A percentile compares a stretch with the other conserved stretches of the same genome.
These are phyloP conservation scores for Plasmodium adleri DNA, from an alignment of 169 alveolate species.

Conservation along the genomic window DNA sequence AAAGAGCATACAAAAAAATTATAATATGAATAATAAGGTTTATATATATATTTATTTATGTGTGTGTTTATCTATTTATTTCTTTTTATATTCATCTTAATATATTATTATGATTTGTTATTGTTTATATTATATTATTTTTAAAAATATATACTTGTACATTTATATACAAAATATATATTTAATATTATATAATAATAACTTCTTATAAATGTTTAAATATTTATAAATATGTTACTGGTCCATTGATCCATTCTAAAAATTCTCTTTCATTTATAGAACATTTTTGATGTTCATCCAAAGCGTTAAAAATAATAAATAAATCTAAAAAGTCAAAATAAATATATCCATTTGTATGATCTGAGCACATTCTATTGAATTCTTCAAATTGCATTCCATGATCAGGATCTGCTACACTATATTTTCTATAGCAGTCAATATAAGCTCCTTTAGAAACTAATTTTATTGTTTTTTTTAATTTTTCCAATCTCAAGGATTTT, in stretches of 20 bases:
- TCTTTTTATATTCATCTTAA: not conserved
- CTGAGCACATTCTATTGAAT: constrained; percentile 92
- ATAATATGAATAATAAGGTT: constrained; percentile 12
- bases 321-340: constrained; percentile 92
- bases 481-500: constrained; percentile 90
- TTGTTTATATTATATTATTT: too few species aligned
- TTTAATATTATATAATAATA: not conserved
- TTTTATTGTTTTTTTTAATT: constrained; percentile 87
- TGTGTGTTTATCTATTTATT: not conserved
- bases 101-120: not conserved
- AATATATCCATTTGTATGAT: constrained; percentile 89
- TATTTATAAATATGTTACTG: constrained; percentile 58
- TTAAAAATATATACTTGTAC: not conserved
- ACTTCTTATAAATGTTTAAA: not conserved
- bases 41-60: constrained; percentile 11
- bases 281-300: constrained; percentile 92
- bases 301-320: constrained; percentile 90
- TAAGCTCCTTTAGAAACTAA: constrained; percentile 89
- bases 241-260: constrained; percentile 92
- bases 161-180: not conserved
- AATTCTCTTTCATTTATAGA: constrained; percentile 93
- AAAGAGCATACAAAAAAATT: constrained; percentile 73
- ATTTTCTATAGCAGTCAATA: constrained; percentile 89
- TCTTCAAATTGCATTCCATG: constrained; percentile 94
- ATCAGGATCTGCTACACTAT: constrained; percentile 92